phyloP scores from a whole-genome alignment of 2,329 filamentous ascomycete genomes.

The Clarireedia paspali region DNA sequence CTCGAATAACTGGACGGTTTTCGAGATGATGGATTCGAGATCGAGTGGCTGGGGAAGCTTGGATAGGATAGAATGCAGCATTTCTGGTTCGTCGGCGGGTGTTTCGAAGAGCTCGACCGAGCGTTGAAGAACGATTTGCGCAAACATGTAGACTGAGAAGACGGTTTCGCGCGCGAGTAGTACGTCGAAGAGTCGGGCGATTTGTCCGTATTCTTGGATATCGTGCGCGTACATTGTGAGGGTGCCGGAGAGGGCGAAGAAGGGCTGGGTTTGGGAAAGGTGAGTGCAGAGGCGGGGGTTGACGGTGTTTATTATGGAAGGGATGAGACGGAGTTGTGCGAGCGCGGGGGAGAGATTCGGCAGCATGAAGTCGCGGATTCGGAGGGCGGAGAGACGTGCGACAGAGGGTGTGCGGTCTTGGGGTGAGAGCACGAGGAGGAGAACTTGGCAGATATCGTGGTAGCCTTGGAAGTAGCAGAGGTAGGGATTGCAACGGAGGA shows the following conservation, averaged over 20 bases:
- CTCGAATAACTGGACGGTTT: conserved; percentile 56
- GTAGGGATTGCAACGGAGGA: conserved; percentile 72
- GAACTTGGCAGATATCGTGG: conserved; percentile 95
- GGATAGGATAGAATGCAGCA: conserved; percentile 81
- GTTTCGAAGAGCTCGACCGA: conserved; percentile 80
- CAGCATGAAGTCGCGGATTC: conserved; percentile 97
- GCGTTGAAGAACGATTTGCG: conserved; percentile 74
- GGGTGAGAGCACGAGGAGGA: conserved; percentile 74
- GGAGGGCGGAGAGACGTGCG: conserved; percentile 75
- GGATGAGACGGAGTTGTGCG: conserved; percentile 79
- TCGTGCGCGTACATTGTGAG: conserved; percentile 96
- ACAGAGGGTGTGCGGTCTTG: conserved; percentile 54
- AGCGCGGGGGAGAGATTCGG: conserved; percentile 75
- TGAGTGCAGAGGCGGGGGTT: conserved; percentile 68
- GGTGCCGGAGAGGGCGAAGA: conserved; percentile 88
- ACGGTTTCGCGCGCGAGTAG: conserved; percentile 81
- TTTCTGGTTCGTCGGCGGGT: conserved; percentile 77
- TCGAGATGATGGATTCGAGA: conserved; percentile 66
- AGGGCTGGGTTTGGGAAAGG: conserved; percentile 72
- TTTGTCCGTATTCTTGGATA: conserved; percentile 81
- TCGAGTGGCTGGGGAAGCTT: conserved; percentile 78
- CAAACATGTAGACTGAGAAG: conserved; percentile 86
- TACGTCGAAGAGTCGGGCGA: conserved; percentile 87
- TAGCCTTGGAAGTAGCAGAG: conserved; percentile 98
- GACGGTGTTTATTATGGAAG: conserved; percentile 65